Evolutionary conservation across 768 basidiomycete species (phyloP), one percentile per base, ranked within the genome.

Genomic region (Mycena galericulata): DNA sequence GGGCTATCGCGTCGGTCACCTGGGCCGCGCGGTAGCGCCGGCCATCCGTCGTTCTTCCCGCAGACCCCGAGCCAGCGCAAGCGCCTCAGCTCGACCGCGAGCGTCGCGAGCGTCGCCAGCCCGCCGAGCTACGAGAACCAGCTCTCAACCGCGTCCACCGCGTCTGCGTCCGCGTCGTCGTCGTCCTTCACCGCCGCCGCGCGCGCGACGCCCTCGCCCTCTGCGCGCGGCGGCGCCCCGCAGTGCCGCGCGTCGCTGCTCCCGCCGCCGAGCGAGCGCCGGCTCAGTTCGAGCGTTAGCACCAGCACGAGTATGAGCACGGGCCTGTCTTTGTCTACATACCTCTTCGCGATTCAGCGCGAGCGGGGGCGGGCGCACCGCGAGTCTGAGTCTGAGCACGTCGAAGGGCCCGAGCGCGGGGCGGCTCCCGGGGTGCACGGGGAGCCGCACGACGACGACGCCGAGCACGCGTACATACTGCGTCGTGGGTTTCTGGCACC

Each of bases 361-460:
- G 34, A 36, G 34, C 34, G 34, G 6, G 8, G 14, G 34, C 34
- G 34, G 34, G 8, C 34, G 34, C 22, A 30, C 43, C 1, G 43
- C 54, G 27, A 65, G 62, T 34, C 46, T 65, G n/a, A 65, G 30
- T 34, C 32, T 57, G 26, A 65, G 63, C 63, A 56, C 53, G 40
- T 8, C 22, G 4, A 27, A 22, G 41, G 41, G 34, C 34, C 34
- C 65, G 30, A 72, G 70, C 59, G 68, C 50, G 76, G 70, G 46
- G 74, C 71, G 30, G 68, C n/a, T n/a, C n/a, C n/a, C n/a, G n/a
- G n/a, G n/a, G n/a, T n/a, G 64, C 29, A 74, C 72, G 58, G 85
- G 82, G 64, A 79, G 81, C 63, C 79, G 85, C 9, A 74, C 78
- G 4, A 79, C 82, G 12, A 80, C 82, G 41, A 84, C 86, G 6